These are phyloP conservation scores for Mycena filopes DNA, from an alignment of 768 basidiomycete species.

Conservation along the genomic window DNA sequence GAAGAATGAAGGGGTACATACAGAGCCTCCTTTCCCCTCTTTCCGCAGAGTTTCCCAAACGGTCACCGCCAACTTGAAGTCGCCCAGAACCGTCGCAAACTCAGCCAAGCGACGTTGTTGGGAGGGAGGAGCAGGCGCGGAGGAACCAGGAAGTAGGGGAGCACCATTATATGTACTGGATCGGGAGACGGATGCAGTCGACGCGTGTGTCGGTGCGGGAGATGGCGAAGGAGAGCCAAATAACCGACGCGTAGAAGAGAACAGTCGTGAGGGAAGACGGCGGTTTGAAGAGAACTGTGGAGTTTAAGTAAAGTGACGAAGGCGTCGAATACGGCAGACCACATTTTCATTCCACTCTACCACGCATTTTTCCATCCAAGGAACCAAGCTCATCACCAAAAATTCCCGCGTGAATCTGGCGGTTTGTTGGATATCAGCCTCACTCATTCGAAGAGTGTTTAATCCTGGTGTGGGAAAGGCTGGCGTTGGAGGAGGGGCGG, in stretches of 20 bases:
- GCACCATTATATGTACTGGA: slow-evolving; percentile 48
- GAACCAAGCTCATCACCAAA: slow-evolving; percentile 87
- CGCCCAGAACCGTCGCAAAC: slow-evolving; percentile 92
- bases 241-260: slow-evolving; percentile 85
- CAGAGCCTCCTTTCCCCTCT: slow-evolving; percentile 89
- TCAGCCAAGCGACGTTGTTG: slow-evolving; percentile 93
- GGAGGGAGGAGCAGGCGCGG: slow-evolving; percentile 55
- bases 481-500: slow-evolving; percentile 39
- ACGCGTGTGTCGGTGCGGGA: slow-evolving; percentile 51
- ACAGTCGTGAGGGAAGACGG: slow-evolving; percentile 84
- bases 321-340: slow-evolving; percentile 30
- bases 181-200: slow-evolving; percentile 54
- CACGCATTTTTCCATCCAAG: slow-evolving; percentile 97
- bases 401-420: slow-evolving; percentile 89
- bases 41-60: slow-evolving; percentile 92
- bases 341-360: slow-evolving; percentile 94
- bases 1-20: slow-evolving; percentile 49
- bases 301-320: slow-evolving; percentile 6
- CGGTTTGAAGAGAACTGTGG: slow-evolving; percentile 76
- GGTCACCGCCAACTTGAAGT: slow-evolving; percentile 82
- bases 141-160: slow-evolving; percentile 35
- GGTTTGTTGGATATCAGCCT: slow-evolving; percentile 79
- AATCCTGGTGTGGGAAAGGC: slow-evolving; percentile 33
- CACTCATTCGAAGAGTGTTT: slow-evolving; percentile 65
- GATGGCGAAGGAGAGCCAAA: slow-evolving; percentile 74